These are phyloP conservation scores for Pyrrhoderma noxium DNA, from an alignment of 1,284 basidiomycete species.

Conservation along the genomic window DNA sequence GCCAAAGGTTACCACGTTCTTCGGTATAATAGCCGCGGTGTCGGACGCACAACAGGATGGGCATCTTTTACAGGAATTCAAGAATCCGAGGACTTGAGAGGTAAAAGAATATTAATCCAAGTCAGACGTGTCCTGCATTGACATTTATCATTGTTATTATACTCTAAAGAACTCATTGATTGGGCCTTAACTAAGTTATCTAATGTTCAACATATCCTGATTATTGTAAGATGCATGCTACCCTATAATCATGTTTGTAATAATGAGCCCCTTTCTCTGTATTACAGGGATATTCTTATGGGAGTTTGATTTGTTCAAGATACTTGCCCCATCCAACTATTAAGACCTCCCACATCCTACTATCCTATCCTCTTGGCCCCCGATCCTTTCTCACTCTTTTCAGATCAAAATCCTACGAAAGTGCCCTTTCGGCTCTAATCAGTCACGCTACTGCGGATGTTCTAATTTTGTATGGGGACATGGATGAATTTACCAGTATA, in stretches of 20 bases:
- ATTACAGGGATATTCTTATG: constrained; percentile 72
- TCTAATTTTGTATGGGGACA: constrained; percentile 60
- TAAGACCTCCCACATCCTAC: constrained; percentile 53
- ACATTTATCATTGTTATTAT: no score
- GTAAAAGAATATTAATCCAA: no score
- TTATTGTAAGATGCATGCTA: constrained; percentile 39
- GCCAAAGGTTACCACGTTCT: constrained; percentile 49
- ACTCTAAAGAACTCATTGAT: constrained; percentile 40
- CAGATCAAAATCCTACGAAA: constrained; percentile 43
- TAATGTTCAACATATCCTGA: constrained; percentile 39
- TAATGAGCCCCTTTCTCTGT: constrained; percentile 9
- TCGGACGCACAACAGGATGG: constrained; percentile 63
- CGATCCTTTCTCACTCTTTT: constrained; percentile 65
- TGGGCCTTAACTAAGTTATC: constrained; percentile 44
- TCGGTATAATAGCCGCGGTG: constrained; percentile 69
- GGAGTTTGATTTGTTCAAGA: constrained; percentile 61
- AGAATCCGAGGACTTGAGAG: constrained; percentile 59
- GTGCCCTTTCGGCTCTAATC: constrained; percentile 18
- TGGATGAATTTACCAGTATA: constrained; percentile 63
- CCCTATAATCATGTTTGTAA: constrained; percentile 10
- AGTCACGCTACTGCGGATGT: constrained; percentile 37
- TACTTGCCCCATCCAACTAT: constrained; percentile 44
- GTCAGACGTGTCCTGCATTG: no score
- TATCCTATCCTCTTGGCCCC: constrained; percentile 73
- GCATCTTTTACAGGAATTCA: constrained; percentile 59